A percentile compares a stretch with the other conserved stretches of the same genome.
Conservation (phyloP, 2,329 filamentous ascomycete genomes). For the Cladosporium oxysporum region DNA sequence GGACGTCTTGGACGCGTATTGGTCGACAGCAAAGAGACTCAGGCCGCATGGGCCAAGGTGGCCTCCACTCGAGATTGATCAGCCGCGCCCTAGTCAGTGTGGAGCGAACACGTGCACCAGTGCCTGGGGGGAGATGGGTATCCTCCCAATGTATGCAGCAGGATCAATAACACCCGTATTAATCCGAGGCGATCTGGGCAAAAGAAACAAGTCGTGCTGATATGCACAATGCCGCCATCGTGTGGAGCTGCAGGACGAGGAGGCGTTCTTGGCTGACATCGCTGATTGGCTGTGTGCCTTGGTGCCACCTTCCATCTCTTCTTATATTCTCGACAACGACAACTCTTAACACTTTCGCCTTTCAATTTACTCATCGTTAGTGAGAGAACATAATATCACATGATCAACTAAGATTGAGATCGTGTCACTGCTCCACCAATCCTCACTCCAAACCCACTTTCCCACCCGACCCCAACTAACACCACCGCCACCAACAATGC, state of each 20-base stretch:
- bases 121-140: not conserved
- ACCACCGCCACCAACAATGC: not conserved
- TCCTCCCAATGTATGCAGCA: not conserved
- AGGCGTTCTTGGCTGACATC: constrained; percentile 10
- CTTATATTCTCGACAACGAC: not conserved
- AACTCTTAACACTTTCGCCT: not conserved
- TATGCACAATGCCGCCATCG: not conserved
- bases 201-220: not conserved
- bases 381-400: not conserved
- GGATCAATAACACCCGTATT: not conserved
- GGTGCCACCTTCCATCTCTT: constrained; percentile 6
- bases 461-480: not conserved
- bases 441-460: not conserved
- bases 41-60: not conserved
- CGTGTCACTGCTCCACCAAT: not conserved
- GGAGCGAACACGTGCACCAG: not conserved
- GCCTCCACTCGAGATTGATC: not conserved
- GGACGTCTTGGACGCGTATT: not conserved
- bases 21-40: not conserved
- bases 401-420: not conserved
- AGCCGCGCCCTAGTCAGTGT: not conserved
- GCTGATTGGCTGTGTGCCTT: constrained; percentile 1
- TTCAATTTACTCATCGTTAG: not conserved
- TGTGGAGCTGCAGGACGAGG: not conserved
- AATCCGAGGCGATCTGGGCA: not conserved